These are phyloP conservation scores for Debaryomyces robertsiae DNA, from an alignment of 1,139 yeast genomes.

Conservation along the genomic window DNA sequence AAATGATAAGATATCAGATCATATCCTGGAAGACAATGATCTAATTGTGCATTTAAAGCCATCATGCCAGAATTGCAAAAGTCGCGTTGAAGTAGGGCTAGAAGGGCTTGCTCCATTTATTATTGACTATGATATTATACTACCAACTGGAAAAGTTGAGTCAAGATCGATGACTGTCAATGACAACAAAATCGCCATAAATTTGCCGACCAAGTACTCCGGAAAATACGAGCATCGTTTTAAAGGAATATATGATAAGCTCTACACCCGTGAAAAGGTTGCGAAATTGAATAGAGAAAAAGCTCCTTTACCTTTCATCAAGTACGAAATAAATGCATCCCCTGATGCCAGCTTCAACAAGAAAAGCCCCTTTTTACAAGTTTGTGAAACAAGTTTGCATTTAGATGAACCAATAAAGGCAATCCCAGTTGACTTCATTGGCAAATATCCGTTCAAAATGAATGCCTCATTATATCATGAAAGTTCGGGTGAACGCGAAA, in stretches of 20 bases:
- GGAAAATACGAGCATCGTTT: conserved; percentile 69
- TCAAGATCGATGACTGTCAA: conserved; percentile 35
- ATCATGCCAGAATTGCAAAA: conserved; percentile 36
- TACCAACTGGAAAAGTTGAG: conserved; percentile 58
- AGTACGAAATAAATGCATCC: conserved; percentile 60
- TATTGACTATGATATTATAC: conserved; percentile 63
- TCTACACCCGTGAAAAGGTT: conserved; percentile 56
- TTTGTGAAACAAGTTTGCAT: conserved; percentile 59
- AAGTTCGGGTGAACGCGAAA: conserved; percentile 20
- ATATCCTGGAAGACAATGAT: conserved; percentile 20
- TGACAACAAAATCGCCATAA: conserved; percentile 26
- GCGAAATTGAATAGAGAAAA: conserved; percentile 23
- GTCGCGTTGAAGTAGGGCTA: conserved; percentile 28
- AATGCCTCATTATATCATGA: conserved; percentile 54
- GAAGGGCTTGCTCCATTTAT: conserved; percentile 74
- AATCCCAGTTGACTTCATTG: conserved; percentile 57
- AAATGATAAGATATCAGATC: conserved; percentile 18
- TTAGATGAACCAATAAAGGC: conserved; percentile 39
- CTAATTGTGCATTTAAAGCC: conserved; percentile 28
- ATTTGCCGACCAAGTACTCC: conserved; percentile 36
- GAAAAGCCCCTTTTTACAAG: conserved; percentile 47
- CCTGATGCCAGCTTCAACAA: conserved; percentile 60
- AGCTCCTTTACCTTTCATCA: conserved; percentile 44
- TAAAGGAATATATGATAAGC: conserved; percentile 64
- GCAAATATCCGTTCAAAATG: conserved; percentile 66